Conservation (phyloP, 805 yeast species). For the Lipomyces orientalis region DNA sequence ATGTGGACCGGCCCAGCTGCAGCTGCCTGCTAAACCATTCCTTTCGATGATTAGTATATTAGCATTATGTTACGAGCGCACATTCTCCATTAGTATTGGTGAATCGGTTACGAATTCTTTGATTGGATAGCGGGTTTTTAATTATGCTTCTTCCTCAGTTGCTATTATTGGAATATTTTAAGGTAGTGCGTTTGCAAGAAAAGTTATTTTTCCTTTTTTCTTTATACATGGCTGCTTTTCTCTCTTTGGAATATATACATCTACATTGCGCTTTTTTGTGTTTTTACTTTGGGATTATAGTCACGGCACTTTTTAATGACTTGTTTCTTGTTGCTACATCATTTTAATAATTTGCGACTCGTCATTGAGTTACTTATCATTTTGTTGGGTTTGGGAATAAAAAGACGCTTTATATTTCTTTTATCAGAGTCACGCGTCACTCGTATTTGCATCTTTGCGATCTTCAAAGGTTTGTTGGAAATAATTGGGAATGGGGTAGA, state of each 20-base stretch:
- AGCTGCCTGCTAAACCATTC: constrained; percentile 25
- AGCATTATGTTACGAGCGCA: neutral
- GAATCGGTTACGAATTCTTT: neutral
- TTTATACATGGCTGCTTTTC: neutral
- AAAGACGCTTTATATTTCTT: neutral
- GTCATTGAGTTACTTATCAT: neutral
- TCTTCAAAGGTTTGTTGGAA: neutral
- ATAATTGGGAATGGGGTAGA: neutral
- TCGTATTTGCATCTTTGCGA: neutral
- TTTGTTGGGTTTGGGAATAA: constrained; percentile 5
- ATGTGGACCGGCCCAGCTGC: constrained; percentile 28
- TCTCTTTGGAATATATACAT: neutral
- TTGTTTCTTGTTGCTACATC: constrained; percentile 7
- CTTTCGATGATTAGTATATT: neutral
- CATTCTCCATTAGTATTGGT: neutral
- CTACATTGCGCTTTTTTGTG: neutral
- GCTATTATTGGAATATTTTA: neutral
- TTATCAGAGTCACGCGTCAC: neutral
- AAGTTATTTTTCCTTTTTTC: neutral
- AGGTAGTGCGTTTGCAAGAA: neutral
- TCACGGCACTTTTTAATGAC: neutral
- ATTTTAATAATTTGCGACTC: neutral
- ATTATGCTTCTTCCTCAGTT: neutral
- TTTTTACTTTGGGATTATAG: neutral
- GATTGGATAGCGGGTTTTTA: constrained; percentile 2